Conservation (phyloP, 208 protist species). For the Balamuthia mandrillaris region DNA sequence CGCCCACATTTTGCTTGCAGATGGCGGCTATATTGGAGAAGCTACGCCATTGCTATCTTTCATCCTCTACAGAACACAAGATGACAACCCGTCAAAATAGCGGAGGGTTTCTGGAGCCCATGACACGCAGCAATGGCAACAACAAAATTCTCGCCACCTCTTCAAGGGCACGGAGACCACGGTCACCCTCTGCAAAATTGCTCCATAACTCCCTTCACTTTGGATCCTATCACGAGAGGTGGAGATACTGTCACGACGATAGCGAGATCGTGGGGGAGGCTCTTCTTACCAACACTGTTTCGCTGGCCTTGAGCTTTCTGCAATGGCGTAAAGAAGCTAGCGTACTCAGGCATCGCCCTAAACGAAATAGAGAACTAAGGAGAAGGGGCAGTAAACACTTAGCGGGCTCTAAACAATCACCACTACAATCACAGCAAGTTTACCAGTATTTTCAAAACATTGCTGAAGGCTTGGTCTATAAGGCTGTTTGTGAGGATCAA, state of each 20-base stretch:
- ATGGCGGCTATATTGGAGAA: conserved; percentile 1
- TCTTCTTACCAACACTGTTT: background rate
- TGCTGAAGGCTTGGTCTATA: background rate
- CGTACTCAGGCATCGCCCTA: too few species aligned
- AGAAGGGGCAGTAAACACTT: too few species aligned
- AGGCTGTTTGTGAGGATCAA: conserved; percentile 20
- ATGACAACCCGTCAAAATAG: background rate
- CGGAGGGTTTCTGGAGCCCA: too few species aligned
- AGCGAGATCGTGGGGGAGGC: conserved; percentile 12
- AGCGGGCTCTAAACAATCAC: too few species aligned
- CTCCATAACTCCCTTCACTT: background rate
- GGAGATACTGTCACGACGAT: background rate
- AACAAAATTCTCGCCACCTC: too few species aligned
- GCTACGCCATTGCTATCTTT: background rate
- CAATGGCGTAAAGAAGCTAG: background rate
- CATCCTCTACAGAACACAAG: background rate
- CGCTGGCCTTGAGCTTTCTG: background rate
- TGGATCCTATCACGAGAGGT: background rate
- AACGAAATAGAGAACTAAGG: too few species aligned
- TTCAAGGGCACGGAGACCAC: too few species aligned
- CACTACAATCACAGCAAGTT: background rate
- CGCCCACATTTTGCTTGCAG: background rate
- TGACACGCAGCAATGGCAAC: too few species aligned
- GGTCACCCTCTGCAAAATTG: background rate
- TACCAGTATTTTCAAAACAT: background rate